A percentile compares a stretch with the other conserved stretches of the same genome.
Evolutionary conservation across 2,329 filamentous ascomycete genomes (phyloP).

Genomic region (Cercospora brassicicola): DNA sequence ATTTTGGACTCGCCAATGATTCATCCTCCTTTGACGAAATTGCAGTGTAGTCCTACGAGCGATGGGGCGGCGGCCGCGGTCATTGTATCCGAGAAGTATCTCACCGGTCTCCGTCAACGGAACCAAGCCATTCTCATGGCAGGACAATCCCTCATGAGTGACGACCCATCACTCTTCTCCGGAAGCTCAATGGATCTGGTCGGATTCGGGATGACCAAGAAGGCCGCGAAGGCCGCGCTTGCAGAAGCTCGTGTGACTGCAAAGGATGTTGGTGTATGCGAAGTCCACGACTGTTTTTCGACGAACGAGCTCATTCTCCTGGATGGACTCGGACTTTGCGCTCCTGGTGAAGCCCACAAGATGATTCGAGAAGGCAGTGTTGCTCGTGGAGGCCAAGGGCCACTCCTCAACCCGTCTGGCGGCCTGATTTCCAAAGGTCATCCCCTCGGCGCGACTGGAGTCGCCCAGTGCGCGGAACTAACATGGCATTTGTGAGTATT

Average conservation of each 20-base stretch:
- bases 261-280: constrained; percentile 77
- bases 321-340: constrained; percentile 76
- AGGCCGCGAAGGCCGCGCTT: constrained; percentile 67
- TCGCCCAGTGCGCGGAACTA: constrained; percentile 91
- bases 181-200: constrained; percentile 80
- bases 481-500: constrained; percentile 73
- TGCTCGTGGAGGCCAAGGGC: constrained; percentile 73
- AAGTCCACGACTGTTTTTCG: constrained; percentile 95
- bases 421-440: constrained; percentile 96
- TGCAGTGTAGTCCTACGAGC: constrained; percentile 95
- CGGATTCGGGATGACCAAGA: constrained; percentile 79
- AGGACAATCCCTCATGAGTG: constrained; percentile 81
- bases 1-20: constrained; percentile 74
- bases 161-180: constrained; percentile 76
- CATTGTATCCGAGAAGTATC: constrained; percentile 83
- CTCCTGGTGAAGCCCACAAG: constrained; percentile 83
- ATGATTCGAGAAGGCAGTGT: constrained; percentile 84
- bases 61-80: constrained; percentile 88
- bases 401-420: constrained; percentile 53
- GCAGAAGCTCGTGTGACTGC: constrained; percentile 68
- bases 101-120: constrained; percentile 79
- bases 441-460: constrained; percentile 87
- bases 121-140: constrained; percentile 81
- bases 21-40: constrained; percentile 83
- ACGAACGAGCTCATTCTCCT: constrained; percentile 90